Evolutionary conservation across 106 monocot species (phyloP).

Genomic region (Dendrobium chrysotoxum): DNA sequence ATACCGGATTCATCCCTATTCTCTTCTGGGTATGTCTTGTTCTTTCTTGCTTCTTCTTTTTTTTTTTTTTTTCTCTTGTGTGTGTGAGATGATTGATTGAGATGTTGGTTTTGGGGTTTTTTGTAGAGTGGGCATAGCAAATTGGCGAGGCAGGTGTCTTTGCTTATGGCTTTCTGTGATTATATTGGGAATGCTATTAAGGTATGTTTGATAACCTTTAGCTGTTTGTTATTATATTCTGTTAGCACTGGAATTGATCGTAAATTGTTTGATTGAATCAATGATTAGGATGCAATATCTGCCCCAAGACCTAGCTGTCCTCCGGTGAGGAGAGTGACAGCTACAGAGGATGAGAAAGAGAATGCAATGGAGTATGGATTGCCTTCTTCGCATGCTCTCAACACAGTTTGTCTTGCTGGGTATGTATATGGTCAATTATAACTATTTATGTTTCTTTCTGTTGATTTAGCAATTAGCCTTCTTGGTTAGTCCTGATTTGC

Average conservation of each 20-base stretch:
- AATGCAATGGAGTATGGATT: slow-evolving; percentile 62
- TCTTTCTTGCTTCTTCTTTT: background rate
- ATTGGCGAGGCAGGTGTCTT: slow-evolving; percentile 73
- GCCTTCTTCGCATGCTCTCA: slow-evolving; percentile 67
- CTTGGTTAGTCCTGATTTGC: background rate
- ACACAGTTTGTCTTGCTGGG: slow-evolving; percentile 68
- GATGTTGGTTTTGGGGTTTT: slow-evolving; percentile 5
- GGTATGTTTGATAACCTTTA: slow-evolving; percentile 26
- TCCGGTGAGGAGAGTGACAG: slow-evolving; percentile 45
- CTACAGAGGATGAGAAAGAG: slow-evolving; percentile 42
- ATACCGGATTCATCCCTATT: slow-evolving; percentile 85
- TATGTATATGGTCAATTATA: slow-evolving; percentile 6
- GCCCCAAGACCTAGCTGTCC: slow-evolving; percentile 58
- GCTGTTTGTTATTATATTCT: background rate
- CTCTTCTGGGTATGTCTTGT: slow-evolving; percentile 72
- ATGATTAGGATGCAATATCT: slow-evolving; percentile 41
- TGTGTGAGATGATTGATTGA: slow-evolving; percentile 6
- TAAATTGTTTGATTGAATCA: too few relatives aligned
- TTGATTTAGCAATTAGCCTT: background rate
- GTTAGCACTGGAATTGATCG: background rate
- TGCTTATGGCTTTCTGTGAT: slow-evolving; percentile 88
- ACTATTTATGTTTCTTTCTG: background rate
- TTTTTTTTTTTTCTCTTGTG: background rate
- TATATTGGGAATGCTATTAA: slow-evolving; percentile 78
- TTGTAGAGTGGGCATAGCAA: slow-evolving; percentile 80